phyloP scores from a whole-genome alignment of 2,329 filamentous ascomycete genomes.

The Periconia digitata region DNA sequence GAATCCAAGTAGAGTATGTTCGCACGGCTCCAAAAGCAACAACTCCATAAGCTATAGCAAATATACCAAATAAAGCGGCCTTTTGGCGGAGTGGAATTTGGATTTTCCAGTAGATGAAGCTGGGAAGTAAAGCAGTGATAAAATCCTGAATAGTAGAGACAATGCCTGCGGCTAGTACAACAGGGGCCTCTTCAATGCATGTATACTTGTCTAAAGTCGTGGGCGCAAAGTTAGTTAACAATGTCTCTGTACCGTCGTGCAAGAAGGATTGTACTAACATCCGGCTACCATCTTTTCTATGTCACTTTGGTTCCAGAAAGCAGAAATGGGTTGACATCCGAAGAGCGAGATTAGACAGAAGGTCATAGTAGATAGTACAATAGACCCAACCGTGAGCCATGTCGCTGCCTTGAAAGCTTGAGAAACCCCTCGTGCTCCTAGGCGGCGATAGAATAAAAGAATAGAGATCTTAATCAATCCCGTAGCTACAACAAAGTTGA shows the following conservation, averaged over 20 bases:
- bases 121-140: slow-evolving; percentile 33
- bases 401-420: slow-evolving; percentile 24
- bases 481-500: slow-evolving; percentile 26
- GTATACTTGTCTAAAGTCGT: too few species aligned
- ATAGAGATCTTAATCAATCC: slow-evolving; percentile 38
- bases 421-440: slow-evolving; percentile 28
- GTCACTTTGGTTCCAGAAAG: slow-evolving; percentile 34
- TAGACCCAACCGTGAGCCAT: slow-evolving; percentile 28
- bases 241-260: too few species aligned
- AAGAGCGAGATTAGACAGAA: slow-evolving; percentile 29
- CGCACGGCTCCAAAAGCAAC: slow-evolving; percentile 25
- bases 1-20: slow-evolving; percentile 28
- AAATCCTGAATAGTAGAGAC: slow-evolving; percentile 31
- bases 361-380: slow-evolving; percentile 25
- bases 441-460: slow-evolving; percentile 32
- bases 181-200: slow-evolving; percentile 37
- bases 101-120: slow-evolving; percentile 36
- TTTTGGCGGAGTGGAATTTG: slow-evolving; percentile 31
- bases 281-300: slow-evolving; percentile 16
- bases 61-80: slow-evolving; percentile 31
- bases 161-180: slow-evolving; percentile 27
- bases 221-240: too few species aligned
- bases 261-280: slow-evolving; percentile 28
- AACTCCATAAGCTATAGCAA: slow-evolving; percentile 32
- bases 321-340: slow-evolving; percentile 31